These are phyloP conservation scores for Fusarium albosuccineum DNA, from an alignment of 2,329 filamentous ascomycete genomes.

Conservation along the genomic window DNA sequence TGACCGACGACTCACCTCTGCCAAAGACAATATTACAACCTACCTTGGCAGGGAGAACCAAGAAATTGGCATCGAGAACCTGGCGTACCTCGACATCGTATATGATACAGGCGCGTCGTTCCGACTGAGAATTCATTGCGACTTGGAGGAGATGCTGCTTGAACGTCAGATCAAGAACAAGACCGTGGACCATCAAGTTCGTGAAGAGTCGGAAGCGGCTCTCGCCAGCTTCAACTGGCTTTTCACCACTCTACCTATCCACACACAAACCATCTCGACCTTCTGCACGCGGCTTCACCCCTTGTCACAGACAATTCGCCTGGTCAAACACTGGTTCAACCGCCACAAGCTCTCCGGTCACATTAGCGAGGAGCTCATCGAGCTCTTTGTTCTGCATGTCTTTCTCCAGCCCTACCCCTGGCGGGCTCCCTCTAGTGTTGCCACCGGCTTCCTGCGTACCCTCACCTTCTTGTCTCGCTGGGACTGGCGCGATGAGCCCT, in stretches of 20 bases:
- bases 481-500: slow-evolving; percentile 89
- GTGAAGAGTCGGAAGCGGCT: slow-evolving; percentile 77
- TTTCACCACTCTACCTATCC: slow-evolving; percentile 79
- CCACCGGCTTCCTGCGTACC: slow-evolving; percentile 84
- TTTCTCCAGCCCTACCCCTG: slow-evolving; percentile 89
- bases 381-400: slow-evolving; percentile 81
- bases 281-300: slow-evolving; percentile 84
- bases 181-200: slow-evolving; percentile 71
- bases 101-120: slow-evolving; percentile 81
- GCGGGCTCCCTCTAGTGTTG: slow-evolving; percentile 79
- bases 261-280: slow-evolving; percentile 84
- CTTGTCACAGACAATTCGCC: slow-evolving; percentile 83
- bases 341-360: slow-evolving; percentile 83
- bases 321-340: slow-evolving; percentile 91
- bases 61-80: slow-evolving; percentile 76
- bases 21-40: slow-evolving; percentile 71
- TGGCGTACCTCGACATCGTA: slow-evolving; percentile 84
- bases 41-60: slow-evolving; percentile 86
- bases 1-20: slow-evolving; percentile 74
- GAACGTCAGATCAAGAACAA: slow-evolving; percentile 84
- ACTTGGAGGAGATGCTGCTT: slow-evolving; percentile 85
- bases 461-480: slow-evolving; percentile 85
- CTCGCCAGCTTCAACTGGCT: slow-evolving; percentile 78
- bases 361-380: slow-evolving; percentile 83
- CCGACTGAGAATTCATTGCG: slow-evolving; percentile 88